Evolutionary conservation across 1,139 yeast species (phyloP).

Genomic region (Taphrina wiesneri): DNA sequence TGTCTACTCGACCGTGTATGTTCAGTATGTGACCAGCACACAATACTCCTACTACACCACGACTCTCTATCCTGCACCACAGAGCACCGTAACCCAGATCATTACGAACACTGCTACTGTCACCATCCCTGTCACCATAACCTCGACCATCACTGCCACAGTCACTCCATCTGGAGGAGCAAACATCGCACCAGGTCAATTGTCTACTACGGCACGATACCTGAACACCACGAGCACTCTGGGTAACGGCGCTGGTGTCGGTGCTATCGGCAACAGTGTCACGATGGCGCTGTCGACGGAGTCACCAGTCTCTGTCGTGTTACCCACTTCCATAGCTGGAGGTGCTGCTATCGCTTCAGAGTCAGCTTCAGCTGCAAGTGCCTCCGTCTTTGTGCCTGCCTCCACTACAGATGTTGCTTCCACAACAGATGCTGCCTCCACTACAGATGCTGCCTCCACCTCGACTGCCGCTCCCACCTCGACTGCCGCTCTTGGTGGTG

Average conservation of each 20-base stretch:
- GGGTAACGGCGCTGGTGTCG: neutral
- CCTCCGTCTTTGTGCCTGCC: neutral
- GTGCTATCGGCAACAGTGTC: neutral
- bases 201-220: conserved; percentile 9
- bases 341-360: neutral
- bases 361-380: neutral
- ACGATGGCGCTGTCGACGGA: neutral
- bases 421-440: neutral
- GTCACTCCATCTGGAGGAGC: neutral
- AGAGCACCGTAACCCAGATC: neutral
- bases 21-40: conserved; percentile 1
- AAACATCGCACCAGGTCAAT: neutral
- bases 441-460: neutral
- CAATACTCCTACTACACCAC: conserved; percentile 16
- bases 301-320: neutral
- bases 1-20: conserved; percentile 10
- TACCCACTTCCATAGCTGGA: neutral
- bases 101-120: conserved; percentile 25
- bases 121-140: conserved; percentile 27
- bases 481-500: neutral
- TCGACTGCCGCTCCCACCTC: neutral
- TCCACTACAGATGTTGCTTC: neutral
- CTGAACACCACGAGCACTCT: conserved; percentile 1
- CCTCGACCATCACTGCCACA: conserved; percentile 31
- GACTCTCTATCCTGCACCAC: conserved; percentile 18